Conservation (phyloP, 179 eudicot genomes). For the Spergularia azorica region DNA sequence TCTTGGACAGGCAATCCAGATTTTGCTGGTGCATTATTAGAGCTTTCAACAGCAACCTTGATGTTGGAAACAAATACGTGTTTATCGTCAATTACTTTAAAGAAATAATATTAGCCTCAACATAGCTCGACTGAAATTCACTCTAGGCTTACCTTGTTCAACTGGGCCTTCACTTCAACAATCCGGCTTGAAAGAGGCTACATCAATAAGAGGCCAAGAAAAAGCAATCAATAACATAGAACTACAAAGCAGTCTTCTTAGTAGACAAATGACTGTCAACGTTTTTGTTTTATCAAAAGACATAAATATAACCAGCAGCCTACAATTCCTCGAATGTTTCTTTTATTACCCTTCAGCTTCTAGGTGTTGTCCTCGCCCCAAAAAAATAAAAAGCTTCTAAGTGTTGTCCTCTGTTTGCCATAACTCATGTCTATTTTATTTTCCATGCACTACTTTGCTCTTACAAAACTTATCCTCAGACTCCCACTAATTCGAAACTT, state of each 20-base stretch:
- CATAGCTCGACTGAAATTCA: conserved; percentile 21
- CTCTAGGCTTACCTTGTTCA: conserved; percentile 53
- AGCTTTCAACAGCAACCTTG: conserved; percentile 61
- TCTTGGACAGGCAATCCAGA: conserved; percentile 30
- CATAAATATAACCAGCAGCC: not conserved
- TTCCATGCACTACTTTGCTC: too few species aligned
- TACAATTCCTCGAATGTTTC: too few species aligned
- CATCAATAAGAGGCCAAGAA: conserved; percentile 25
- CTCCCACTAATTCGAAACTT: too few species aligned
- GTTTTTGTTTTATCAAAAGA: not conserved
- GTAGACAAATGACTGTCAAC: not conserved
- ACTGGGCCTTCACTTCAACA: conserved; percentile 50
- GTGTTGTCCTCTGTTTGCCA: too few species aligned
- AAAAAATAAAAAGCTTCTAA: too few species aligned
- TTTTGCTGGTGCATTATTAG: conserved; percentile 43
- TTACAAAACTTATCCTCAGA: too few species aligned
- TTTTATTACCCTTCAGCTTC: too few species aligned
- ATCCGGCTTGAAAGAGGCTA: conserved; percentile 43
- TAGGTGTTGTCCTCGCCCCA: too few species aligned
- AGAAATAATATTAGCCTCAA: conserved; percentile 23
- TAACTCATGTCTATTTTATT: too few species aligned
- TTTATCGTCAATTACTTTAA: conserved; percentile 1
- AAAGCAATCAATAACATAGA: conserved; percentile 4
- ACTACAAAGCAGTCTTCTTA: not conserved
- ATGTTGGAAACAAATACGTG: conserved; percentile 13